These are phyloP conservation scores for Calonectria honghensis DNA, from an alignment of 2,329 filamentous ascomycete genomes.

Conservation along the genomic window DNA sequence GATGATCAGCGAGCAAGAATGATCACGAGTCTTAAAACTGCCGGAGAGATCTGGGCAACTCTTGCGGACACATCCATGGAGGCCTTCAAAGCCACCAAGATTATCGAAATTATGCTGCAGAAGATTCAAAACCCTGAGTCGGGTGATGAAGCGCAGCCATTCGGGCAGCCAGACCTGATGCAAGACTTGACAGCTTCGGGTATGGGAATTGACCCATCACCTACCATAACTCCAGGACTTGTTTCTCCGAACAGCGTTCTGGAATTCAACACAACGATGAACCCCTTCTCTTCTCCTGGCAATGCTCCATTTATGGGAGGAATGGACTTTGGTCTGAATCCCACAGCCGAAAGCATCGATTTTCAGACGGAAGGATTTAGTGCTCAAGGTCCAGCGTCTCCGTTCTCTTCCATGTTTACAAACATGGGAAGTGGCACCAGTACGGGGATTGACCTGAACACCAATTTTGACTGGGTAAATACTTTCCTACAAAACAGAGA, in stretches of 20 bases:
- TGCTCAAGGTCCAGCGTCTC: conserved; percentile 60
- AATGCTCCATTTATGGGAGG: conserved; percentile 63
- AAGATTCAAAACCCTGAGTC: conserved; percentile 74
- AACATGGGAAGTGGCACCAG: conserved; percentile 60
- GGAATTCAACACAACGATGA: conserved; percentile 54
- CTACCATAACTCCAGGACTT: conserved; percentile 53
- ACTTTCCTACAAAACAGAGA: not conserved
- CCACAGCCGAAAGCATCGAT: conserved; percentile 55
- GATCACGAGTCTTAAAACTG: conserved; percentile 83
- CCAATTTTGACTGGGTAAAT: conserved; percentile 77
- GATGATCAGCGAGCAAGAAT: conserved; percentile 81
- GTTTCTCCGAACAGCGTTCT: conserved; percentile 53
- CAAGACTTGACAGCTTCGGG: conserved; percentile 60
- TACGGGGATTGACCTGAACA: conserved; percentile 65
- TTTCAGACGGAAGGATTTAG: conserved; percentile 58
- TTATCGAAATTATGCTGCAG: conserved; percentile 88
- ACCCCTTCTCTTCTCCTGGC: conserved; percentile 61
- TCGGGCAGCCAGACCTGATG: conserved; percentile 48
- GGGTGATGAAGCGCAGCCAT: conserved; percentile 37
- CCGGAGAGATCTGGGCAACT: conserved; percentile 86
- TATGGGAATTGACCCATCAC: conserved; percentile 61
- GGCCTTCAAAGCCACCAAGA: conserved; percentile 88
- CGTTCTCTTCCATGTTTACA: conserved; percentile 73
- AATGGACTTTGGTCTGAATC: conserved; percentile 65
- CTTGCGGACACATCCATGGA: conserved; percentile 88